phyloP scores from a whole-genome alignment of 75 land plant genomes.

The Sequoiadendron giganteum region DNA sequence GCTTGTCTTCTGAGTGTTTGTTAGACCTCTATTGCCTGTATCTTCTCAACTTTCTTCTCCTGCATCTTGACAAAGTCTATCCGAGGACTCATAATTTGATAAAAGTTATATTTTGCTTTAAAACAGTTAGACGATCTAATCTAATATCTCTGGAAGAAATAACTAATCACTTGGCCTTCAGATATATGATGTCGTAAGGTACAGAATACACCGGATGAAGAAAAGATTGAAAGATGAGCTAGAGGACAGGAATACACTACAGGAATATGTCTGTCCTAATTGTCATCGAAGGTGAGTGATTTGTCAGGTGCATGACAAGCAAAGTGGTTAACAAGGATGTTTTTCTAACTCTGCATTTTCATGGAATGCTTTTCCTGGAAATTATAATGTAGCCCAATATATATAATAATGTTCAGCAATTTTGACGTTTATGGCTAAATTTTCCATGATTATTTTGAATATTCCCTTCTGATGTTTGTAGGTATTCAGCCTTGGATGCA shows the following conservation, averaged over 20 bases:
- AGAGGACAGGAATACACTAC: conserved; percentile 88
- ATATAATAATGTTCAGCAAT: neutral
- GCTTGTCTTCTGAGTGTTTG: neutral
- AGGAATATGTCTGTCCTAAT: conserved; percentile 87
- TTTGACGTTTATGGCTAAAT: neutral
- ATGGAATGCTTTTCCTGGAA: neutral
- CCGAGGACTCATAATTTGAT: neutral
- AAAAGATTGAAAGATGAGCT: conserved; percentile 92
- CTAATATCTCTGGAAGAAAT: neutral
- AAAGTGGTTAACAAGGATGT: neutral
- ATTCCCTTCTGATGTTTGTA: conserved; percentile 5
- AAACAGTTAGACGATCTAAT: neutral
- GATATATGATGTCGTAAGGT: conserved; percentile 94
- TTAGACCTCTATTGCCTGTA: neutral
- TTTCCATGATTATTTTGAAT: neutral
- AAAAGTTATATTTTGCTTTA: neutral
- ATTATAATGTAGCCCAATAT: conserved; percentile 1
- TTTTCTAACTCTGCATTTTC: neutral
- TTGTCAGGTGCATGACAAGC: neutral
- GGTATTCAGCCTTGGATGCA: conserved; percentile 94
- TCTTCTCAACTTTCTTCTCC: neutral
- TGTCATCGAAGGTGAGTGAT: conserved; percentile 66
- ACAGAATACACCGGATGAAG: conserved; percentile 85
- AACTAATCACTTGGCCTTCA: conserved; percentile 22
- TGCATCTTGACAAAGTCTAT: neutral